Conservation (phyloP, 2,329 filamentous ascomycete genomes). For the Aspergillus pseudoterreus region DNA sequence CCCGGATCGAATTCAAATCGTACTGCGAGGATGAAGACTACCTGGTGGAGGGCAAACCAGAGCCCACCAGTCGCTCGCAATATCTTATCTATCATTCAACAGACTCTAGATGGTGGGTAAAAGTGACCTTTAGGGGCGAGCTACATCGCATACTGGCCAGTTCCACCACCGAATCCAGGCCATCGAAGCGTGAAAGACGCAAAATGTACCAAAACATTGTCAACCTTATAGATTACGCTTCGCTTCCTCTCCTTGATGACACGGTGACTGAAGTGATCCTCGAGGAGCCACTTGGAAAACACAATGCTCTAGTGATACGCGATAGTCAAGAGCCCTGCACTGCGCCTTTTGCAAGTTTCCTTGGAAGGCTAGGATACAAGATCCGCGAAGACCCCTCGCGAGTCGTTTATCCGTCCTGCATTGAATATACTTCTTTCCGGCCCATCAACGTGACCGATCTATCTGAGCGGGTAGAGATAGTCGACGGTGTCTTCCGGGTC, state of each 20-base stretch:
- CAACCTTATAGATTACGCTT: background rate
- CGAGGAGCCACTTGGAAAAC: background rate
- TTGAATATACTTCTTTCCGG: background rate
- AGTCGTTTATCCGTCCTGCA: conserved; percentile 2
- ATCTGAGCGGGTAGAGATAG: conserved; percentile 10
- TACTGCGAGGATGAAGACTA: background rate
- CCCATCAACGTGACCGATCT: conserved; percentile 5
- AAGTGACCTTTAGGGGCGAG: conserved; percentile 12
- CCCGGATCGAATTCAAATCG: background rate
- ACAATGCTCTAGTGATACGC: background rate
- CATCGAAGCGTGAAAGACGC: background rate
- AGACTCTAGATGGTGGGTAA: conserved; percentile 17
- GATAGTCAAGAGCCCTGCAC: background rate
- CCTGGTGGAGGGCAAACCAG: background rate
- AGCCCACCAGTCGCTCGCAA: background rate
- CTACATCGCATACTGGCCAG: no score
- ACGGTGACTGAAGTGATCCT: background rate
- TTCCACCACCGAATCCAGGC: no score
- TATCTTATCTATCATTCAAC: conserved; percentile 14
- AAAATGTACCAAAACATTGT: background rate
- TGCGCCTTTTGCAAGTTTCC: background rate
- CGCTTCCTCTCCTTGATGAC: background rate
- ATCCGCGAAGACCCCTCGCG: conserved; percentile 13
- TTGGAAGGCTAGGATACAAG: background rate
- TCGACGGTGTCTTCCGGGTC: conserved; percentile 13